Conservation (phyloP, 768 basidiomycete genomes). For the Mycena albidolilacea region DNA sequence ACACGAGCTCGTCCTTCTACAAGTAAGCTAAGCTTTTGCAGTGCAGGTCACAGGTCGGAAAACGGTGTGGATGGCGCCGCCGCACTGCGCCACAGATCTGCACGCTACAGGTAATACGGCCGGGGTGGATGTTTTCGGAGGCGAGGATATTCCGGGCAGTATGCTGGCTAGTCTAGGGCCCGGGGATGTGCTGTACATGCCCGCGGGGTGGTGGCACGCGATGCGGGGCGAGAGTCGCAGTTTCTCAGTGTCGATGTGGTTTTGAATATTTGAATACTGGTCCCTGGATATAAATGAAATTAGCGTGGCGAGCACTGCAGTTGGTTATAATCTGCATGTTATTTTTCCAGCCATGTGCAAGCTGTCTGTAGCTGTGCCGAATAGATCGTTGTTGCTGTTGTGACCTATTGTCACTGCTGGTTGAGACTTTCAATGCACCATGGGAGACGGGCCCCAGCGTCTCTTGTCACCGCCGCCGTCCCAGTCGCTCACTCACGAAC, state of each 20-base stretch:
- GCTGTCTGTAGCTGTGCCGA: not conserved
- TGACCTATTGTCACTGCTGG: conserved; percentile 31
- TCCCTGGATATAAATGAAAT: too few relatives aligned
- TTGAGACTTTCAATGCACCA: conserved; percentile 38
- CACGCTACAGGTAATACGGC: conserved; percentile 88
- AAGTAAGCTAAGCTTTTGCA: conserved; percentile 47
- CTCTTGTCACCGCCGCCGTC: conserved; percentile 52
- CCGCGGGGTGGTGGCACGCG: conserved; percentile 96
- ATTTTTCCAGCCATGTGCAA: too few relatives aligned
- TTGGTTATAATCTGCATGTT: too few relatives aligned
- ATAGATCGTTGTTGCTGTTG: conserved; percentile 20
- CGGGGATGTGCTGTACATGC: conserved; percentile 92
- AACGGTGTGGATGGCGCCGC: conserved; percentile 93
- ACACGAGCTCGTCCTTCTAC: conserved; percentile 21
- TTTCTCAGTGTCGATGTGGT: conserved; percentile 95
- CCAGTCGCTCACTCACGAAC: conserved; percentile 64
- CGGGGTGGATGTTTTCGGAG: conserved; percentile 80
- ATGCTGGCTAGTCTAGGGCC: conserved; percentile 76
- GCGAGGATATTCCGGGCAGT: conserved; percentile 64
- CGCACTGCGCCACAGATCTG: conserved; percentile 70
- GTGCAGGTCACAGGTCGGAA: conserved; percentile 93
- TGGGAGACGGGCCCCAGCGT: conserved; percentile 38
- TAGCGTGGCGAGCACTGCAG: too few relatives aligned
- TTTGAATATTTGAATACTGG: conserved; percentile 57
- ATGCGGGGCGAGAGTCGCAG: conserved; percentile 88